These are phyloP conservation scores for Keithomyces neogunnii DNA, from an alignment of 2,329 filamentous ascomycete species.

Conservation along the genomic window DNA sequence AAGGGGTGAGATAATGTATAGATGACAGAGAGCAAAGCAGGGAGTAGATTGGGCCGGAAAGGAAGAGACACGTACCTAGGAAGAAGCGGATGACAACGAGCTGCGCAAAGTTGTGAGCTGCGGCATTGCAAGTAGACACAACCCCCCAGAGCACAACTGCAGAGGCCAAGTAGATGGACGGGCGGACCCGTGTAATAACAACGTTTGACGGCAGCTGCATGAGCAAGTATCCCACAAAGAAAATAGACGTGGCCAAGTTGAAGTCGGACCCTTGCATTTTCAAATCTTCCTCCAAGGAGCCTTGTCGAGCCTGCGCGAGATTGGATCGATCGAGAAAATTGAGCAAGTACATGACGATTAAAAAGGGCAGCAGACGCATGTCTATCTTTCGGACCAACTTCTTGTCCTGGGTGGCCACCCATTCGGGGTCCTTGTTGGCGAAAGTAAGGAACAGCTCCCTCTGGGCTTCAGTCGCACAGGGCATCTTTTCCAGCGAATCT, in stretches of 20 bases:
- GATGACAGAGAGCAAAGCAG: too few species aligned
- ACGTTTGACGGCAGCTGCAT: conserved; percentile 57
- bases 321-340: conserved; percentile 48
- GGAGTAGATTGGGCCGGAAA: too few species aligned
- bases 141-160: conserved; percentile 29
- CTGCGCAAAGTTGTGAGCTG: conserved; percentile 30
- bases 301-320: conserved; percentile 45
- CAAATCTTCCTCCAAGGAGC: conserved; percentile 32
- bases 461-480: background rate
- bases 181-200: conserved; percentile 42
- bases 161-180: conserved; percentile 44
- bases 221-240: conserved; percentile 52
- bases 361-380: conserved; percentile 39
- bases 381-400: conserved; percentile 42
- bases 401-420: conserved; percentile 15
- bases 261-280: too few species aligned
- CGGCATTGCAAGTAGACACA: conserved; percentile 37
- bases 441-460: conserved; percentile 8
- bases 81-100: conserved; percentile 40
- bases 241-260: conserved; percentile 17
- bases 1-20: too few species aligned
- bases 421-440: conserved; percentile 9
- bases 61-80: conserved; percentile 17
- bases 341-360: conserved; percentile 47
- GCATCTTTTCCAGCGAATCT: background rate